Evolutionary conservation across 371 early-diverging fungal species (phyloP).

Genomic region (Entomophthora muscae): DNA sequence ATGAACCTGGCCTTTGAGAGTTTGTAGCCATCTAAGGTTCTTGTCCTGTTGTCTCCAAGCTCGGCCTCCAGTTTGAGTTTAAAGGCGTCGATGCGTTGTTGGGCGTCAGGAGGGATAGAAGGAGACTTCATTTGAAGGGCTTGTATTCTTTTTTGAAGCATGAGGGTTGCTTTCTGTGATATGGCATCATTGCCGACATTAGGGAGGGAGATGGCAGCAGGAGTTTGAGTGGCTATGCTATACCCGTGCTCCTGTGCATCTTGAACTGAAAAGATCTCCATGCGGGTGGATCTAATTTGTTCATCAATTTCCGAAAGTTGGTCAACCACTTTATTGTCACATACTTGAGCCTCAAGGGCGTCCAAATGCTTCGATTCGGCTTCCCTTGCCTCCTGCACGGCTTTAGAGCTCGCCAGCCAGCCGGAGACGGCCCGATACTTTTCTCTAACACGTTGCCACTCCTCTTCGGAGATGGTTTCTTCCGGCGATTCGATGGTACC

Average conservation of each 20-base stretch:
- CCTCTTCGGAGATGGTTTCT: background rate
- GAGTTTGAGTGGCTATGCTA: background rate
- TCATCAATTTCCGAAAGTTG: background rate
- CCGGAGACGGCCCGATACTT: background rate
- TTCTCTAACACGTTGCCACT: background rate
- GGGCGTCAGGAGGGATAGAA: background rate
- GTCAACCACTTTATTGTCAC: background rate
- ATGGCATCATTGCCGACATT: background rate
- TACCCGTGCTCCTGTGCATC: constrained; percentile 3
- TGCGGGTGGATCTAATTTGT: background rate
- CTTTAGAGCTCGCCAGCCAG: background rate
- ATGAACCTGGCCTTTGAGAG: background rate
- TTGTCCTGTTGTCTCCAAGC: too few relatives aligned
- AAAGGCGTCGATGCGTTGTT: background rate
- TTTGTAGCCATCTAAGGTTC: background rate
- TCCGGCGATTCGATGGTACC: background rate
- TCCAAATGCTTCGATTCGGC: background rate
- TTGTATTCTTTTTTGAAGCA: constrained; percentile 3
- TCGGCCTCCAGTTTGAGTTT: background rate
- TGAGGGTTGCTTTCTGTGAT: background rate
- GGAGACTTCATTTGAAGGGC: background rate
- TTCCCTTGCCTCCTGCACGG: background rate
- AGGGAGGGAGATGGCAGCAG: background rate
- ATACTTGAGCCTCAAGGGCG: background rate
- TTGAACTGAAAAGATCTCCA: background rate